phyloP scores from a whole-genome alignment of 306 rosid genomes.

The Spatholobus suberectus region DNA sequence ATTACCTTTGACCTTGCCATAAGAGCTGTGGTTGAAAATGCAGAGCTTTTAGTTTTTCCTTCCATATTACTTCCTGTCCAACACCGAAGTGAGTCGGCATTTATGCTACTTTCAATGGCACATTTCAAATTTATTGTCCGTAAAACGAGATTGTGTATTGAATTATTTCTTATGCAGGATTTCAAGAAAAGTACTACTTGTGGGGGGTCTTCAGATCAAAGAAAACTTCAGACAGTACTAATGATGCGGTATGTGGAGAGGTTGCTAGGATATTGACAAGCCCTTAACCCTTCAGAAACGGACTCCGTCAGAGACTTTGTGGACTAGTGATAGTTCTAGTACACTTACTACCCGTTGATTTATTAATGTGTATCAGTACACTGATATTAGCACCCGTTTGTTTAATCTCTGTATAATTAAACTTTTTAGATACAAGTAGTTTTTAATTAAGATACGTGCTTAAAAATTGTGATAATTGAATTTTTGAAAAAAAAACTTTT shows the following conservation, averaged over 20 bases:
- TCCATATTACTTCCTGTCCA: conserved; percentile 57
- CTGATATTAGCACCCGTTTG: not conserved
- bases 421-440: too few species aligned
- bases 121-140: conserved; percentile 9
- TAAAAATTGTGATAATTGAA: too few species aligned
- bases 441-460: too few species aligned
- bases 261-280: not conserved
- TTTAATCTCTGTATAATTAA: not conserved
- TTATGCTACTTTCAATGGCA: not conserved
- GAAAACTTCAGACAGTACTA: not conserved
- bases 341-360: not conserved
- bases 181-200: conserved; percentile 64
- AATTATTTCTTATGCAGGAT: conserved; percentile 55
- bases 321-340: conserved; percentile 36
- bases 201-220: conserved; percentile 78
- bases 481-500: too few species aligned
- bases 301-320: conserved; percentile 30
- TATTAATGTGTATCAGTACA: not conserved
- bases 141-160: not conserved
- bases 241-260: not conserved
- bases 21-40: conserved; percentile 51
- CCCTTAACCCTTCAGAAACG: conserved; percentile 17
- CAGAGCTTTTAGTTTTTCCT: conserved; percentile 74
- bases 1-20: conserved; percentile 63
- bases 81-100: conserved; percentile 58